Base-by-base conservation (phyloP, 148 eudicot species). In the Rhododendron ovatum region DNA sequence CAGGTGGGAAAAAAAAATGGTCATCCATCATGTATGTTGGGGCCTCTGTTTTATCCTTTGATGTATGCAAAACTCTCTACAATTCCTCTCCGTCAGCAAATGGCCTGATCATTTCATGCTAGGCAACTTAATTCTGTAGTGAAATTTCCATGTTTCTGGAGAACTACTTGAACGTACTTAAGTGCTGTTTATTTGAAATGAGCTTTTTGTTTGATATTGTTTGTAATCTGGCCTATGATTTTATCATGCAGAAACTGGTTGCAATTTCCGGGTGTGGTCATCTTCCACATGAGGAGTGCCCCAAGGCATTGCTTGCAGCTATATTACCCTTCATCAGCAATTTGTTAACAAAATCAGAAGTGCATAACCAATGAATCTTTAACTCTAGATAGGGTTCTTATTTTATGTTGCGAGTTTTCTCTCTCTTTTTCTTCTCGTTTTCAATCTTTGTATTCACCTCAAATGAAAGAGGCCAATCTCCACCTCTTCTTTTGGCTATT, bases 221-320 rank as follows among this genome's bases (percentile, higher is more conserved):
- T 82, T 83, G 13, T 77, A 63, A 45, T 88, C 59, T 48, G 85
- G 67, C 43, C 10, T 33, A 43, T 14, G 73, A 7, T 82, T 83
- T 50, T 81, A 75, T 39, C 59, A 3, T 90, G 92, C 99, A 97
- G 99, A 95, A 98, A 89, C 87, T 97, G 85, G 98, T 95, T 80
- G 96, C 95, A 78, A 90, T 97, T 92, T 97, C 98, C 50, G 98
- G 96, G 50, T 97, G 98, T 86, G 99, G 99, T 85, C 99, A 97
- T 90, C 96, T 97, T 82, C 99, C 99, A 9, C 99, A 97, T 11
- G 99, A 97, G 89, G 99, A 97, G 86, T 97, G 99, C 83, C 98
- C 99, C 28, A 95, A 93, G 91, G 98, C 98, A 61, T 85, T 95
- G 86, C 96, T 95, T 43, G 95, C 98, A 77, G 99, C 98, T 30